A percentile compares a stretch with the other conserved stretches of the same genome.
Evolutionary conservation across 78 protist genomes (phyloP).

Genomic region (Speleostelium caveatum): DNA sequence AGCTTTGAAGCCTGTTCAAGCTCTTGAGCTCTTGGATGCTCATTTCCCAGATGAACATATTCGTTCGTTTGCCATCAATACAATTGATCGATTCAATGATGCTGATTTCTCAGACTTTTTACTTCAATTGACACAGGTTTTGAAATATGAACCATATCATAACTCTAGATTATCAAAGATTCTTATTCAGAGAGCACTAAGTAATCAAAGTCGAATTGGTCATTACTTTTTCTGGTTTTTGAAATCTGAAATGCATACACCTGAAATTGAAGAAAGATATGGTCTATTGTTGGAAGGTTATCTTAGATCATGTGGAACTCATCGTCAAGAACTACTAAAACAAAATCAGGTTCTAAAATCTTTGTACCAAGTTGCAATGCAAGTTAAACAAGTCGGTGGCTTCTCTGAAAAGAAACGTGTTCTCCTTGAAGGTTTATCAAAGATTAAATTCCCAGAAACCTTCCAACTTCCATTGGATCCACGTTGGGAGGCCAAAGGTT

Average conservation of each 20-base stretch:
- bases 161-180: constrained; percentile 73
- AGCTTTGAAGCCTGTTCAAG: constrained; percentile 43
- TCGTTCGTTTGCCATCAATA: constrained; percentile 85
- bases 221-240: constrained; percentile 88
- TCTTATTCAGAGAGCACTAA: constrained; percentile 82
- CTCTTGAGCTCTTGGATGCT: constrained; percentile 88
- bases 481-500: constrained; percentile 77
- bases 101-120: constrained; percentile 82
- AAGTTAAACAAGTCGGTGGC: constrained; percentile 17
- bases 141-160: constrained; percentile 92
- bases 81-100: constrained; percentile 82
- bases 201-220: constrained; percentile 74
- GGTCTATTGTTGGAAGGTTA: constrained; percentile 94
- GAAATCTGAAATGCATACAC: constrained; percentile 92
- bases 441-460: constrained; percentile 50
- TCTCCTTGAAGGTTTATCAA: constrained; percentile 36
- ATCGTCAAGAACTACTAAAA: constrained; percentile 59
- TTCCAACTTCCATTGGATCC: constrained; percentile 86
- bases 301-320: constrained; percentile 86
- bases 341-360: constrained; percentile 62
- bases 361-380: constrained; percentile 22
- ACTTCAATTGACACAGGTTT: constrained; percentile 86
- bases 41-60: constrained; percentile 84
- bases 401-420: constrained; percentile 47
- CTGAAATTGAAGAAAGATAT: constrained; percentile 89